phyloP scores from a whole-genome alignment of 75 land plant genomes.

The Picea glauca region DNA sequence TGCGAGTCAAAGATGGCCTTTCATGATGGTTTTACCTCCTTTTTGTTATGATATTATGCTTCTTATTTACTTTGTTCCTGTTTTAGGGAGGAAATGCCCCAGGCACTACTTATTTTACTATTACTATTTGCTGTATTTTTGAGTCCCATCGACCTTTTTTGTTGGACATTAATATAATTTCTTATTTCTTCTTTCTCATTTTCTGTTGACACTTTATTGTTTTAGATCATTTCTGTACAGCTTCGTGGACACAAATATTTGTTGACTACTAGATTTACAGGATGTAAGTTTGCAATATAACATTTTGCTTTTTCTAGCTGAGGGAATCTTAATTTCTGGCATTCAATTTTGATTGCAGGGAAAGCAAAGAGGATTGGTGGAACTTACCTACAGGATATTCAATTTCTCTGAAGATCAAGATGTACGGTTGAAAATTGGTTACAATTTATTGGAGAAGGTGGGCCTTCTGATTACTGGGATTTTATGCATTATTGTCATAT shows the following conservation, averaged over 20 bases:
- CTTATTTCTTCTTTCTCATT: neutral
- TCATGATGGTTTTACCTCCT: neutral
- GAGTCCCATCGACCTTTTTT: no score
- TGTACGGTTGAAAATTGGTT: conserved; percentile 73
- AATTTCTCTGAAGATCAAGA: conserved; percentile 85
- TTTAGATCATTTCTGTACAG: neutral
- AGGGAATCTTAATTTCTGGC: neutral
- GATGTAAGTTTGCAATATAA: neutral
- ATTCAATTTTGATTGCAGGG: conserved; percentile 33
- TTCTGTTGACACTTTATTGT: neutral
- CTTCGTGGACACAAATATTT: neutral
- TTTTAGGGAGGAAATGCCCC: no score
- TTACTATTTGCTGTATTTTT: no score
- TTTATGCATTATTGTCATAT: neutral
- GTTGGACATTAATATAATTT: neutral
- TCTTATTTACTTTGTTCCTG: no score
- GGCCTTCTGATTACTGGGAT: neutral
- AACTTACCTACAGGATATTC: conserved; percentile 61
- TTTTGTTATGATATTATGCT: no score
- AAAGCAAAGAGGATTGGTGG: conserved; percentile 65
- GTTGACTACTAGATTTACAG: neutral
- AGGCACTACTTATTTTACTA: no score
- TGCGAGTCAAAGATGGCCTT: neutral
- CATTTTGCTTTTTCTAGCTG: neutral
- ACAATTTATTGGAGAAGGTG: conserved; percentile 75